Base-by-base conservation (phyloP, 2,329 filamentous ascomycete genomes). In the Aureobasidium sp. region DNA sequence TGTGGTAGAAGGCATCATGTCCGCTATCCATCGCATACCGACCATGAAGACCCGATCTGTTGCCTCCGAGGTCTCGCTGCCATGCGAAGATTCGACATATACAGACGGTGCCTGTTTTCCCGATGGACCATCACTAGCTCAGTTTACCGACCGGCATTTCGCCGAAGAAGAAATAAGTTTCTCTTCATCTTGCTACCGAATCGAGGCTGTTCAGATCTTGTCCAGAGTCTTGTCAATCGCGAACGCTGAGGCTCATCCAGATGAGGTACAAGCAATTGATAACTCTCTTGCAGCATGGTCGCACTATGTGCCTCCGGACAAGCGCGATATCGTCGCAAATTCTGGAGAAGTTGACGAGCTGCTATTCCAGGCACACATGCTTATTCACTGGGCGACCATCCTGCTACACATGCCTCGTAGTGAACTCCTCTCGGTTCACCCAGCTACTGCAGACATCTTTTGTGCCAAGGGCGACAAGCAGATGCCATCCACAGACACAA, bases 361-460 rank as follows among this genome's bases (percentile, higher is more conserved):
- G 82, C 86, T 96, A 74, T 96, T 96, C 76, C 90, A 95, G 72
- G 92, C 90, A 0, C 87, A 90, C 66, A 93, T 95, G 85, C 89
- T 96, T 68, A 79, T 82, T 53, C 78, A 83, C 61, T 69, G 64
- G 82, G 79, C 81, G 8, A 77, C 86, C 0, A 90, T 94, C 68
- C 84, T 92, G 66, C 81, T 94, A 17, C 89, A 95, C 71, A 87
- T 92, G 67, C 89, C 89, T 9, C 84, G 88, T 62, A 92, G 89
- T 5, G 88, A 90, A 67, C 81, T 93, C 20, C 87, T 88, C 7
- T 72, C 75, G 72, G 83, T 80, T 26, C 84, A 82, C 50, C 82
- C 81, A 5, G 80, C 81, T 79, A 64, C 67, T 6, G 89, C 67
- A 63, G 76, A 62, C 69, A 75, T 65, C 66, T 76, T 61, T 67